Evolutionary conservation across 2,329 filamentous ascomycete species (phyloP).

Genomic region (Colletotrichum tofieldiae): DNA sequence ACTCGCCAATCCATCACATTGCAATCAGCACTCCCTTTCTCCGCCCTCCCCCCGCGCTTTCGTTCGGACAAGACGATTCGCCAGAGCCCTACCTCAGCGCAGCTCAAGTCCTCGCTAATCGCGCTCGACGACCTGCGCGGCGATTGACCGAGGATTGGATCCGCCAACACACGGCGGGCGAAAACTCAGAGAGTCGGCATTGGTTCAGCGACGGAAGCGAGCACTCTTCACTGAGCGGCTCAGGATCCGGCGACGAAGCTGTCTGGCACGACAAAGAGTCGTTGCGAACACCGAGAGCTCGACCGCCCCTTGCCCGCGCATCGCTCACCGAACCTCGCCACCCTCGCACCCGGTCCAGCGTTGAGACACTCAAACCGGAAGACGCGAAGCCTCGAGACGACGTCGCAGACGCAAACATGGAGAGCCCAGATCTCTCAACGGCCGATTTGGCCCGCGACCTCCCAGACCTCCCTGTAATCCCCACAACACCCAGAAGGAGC

Average conservation of each 20-base stretch:
- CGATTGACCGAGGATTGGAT: slow-evolving; percentile 90
- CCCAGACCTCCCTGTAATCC: slow-evolving; percentile 21
- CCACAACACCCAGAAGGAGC: slow-evolving; percentile 52
- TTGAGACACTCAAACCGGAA: slow-evolving; percentile 67
- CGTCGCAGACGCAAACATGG: slow-evolving; percentile 31
- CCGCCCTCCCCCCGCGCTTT: slow-evolving; percentile 66
- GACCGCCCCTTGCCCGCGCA: slow-evolving; percentile 42
- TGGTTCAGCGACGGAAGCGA: slow-evolving; percentile 66
- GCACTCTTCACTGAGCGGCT: slow-evolving; percentile 81
- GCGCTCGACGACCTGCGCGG: slow-evolving; percentile 70
- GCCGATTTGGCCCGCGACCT: slow-evolving; percentile 35
- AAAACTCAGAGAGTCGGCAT: slow-evolving; percentile 63
- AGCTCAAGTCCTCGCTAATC: slow-evolving; percentile 73
- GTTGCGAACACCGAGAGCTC: slow-evolving; percentile 64
- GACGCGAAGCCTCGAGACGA: slow-evolving; percentile 39
- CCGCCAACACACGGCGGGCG: slow-evolving; percentile 83
- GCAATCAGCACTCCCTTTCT: slow-evolving; percentile 75
- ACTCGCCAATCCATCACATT: slow-evolving; percentile 73
- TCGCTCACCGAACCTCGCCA: slow-evolving; percentile 53
- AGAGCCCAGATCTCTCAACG: slow-evolving; percentile 36
- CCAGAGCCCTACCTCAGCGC: slow-evolving; percentile 63
- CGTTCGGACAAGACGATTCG: slow-evolving; percentile 55
- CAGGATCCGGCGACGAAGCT: slow-evolving; percentile 65
- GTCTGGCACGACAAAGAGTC: slow-evolving; percentile 66
- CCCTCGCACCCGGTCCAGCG: slow-evolving; percentile 66